Evolutionary conservation across 371 early-diverging fungal genomes (phyloP).

Genomic region (Syncephalastrum sp.): DNA sequence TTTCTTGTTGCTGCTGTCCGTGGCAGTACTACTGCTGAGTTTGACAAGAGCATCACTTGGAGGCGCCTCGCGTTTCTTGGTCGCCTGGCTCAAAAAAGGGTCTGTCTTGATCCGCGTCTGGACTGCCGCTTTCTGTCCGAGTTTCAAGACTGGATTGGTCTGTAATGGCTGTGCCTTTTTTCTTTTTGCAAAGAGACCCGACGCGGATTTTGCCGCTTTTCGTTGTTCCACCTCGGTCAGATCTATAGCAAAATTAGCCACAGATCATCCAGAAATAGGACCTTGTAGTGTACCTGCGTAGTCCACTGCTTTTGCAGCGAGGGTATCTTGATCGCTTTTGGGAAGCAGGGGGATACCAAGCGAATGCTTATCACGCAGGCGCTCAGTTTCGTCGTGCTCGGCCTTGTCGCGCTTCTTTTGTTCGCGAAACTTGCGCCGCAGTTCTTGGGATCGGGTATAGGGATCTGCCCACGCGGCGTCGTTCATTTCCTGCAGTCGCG

Average conservation of each 20-base stretch:
- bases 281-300: slow-evolving; percentile 27
- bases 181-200: slow-evolving; percentile 34
- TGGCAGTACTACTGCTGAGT: too few relatives aligned
- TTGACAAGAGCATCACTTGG: neutral
- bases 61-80: slow-evolving; percentile 13
- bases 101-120: slow-evolving; percentile 50
- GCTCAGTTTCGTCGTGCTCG: slow-evolving; percentile 43
- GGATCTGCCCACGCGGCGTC: slow-evolving; percentile 79
- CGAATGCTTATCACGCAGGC: slow-evolving; percentile 57
- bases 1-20: neutral
- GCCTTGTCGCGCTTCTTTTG: slow-evolving; percentile 61
- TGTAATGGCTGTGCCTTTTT: slow-evolving; percentile 4
- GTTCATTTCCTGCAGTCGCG: slow-evolving; percentile 59
- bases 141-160: slow-evolving; percentile 10
- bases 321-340: slow-evolving; percentile 34
- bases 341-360: slow-evolving; percentile 61
- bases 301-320: slow-evolving; percentile 39
- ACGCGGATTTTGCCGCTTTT: slow-evolving; percentile 30
- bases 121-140: slow-evolving; percentile 26
- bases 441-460: slow-evolving; percentile 65
- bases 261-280: neutral
- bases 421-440: slow-evolving; percentile 73
- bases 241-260: slow-evolving; percentile 4
- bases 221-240: slow-evolving; percentile 30
- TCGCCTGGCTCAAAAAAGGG: slow-evolving; percentile 35